These are phyloP conservation scores for Lotus japonicus DNA, from an alignment of 306 rosid species.

Conservation along the genomic window DNA sequence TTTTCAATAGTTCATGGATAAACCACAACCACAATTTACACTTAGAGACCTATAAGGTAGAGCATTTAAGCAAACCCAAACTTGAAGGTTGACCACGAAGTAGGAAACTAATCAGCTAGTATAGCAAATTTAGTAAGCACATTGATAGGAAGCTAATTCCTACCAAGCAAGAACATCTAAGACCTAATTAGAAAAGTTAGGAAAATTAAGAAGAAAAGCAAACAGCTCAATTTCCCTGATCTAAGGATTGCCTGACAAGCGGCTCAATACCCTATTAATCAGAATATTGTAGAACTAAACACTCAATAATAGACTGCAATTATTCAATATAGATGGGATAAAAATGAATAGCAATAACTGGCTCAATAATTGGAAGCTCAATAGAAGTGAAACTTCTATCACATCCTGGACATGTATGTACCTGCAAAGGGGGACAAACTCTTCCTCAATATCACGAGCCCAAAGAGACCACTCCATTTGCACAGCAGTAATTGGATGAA, in stretches of 20 bases:
- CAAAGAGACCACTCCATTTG: slow-evolving; percentile 68
- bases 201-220: too few species aligned
- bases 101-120: neutral
- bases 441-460: slow-evolving; percentile 60
- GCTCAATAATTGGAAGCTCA: too few species aligned
- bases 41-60: neutral
- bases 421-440: slow-evolving; percentile 58
- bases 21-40: neutral
- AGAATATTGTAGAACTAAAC: too few species aligned
- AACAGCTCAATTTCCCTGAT: too few species aligned
- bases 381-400: too few species aligned
- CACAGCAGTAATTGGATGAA: slow-evolving; percentile 67
- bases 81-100: neutral
- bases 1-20: neutral
- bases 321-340: too few species aligned
- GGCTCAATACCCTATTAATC: too few species aligned
- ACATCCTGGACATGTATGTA: neutral
- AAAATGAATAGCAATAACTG: too few species aligned
- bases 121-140: neutral
- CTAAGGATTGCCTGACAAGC: too few species aligned
- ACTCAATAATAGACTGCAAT: too few species aligned
- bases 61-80: neutral
- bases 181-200: too few species aligned
- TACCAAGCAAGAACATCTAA: too few species aligned
- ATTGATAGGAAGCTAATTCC: neutral